A percentile compares a stretch with the other conserved stretches of the same genome.
Conservation (phyloP, 208 protist species). For the Leishmania martiniquensis region DNA sequence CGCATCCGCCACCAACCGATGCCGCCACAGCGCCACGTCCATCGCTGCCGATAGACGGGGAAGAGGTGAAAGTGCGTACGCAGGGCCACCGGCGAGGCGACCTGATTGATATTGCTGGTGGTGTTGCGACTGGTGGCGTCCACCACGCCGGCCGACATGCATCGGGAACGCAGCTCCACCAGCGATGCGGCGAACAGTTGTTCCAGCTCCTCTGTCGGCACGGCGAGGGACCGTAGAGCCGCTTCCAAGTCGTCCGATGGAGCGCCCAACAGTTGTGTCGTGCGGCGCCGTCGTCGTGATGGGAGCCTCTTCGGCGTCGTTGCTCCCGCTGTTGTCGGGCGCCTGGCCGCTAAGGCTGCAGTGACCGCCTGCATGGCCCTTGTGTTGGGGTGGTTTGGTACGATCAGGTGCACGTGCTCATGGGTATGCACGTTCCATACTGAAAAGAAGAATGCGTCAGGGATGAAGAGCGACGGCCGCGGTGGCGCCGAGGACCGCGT, state of each 20-base stretch:
- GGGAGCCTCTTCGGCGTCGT: background rate
- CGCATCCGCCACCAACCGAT: background rate
- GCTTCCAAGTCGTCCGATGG: background rate
- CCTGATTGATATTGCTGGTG: background rate
- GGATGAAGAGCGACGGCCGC: constrained; percentile 24
- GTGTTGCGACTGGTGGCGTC: background rate
- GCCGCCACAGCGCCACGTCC: constrained; percentile 24
- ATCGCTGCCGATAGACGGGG: constrained; percentile 19
- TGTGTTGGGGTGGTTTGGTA: constrained; percentile 42
- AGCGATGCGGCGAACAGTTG: constrained; percentile 22
- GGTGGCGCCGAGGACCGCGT: background rate
- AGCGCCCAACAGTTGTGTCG: background rate
- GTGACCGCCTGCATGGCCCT: constrained; percentile 9
- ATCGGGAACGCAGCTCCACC: constrained; percentile 15
- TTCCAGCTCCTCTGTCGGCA: constrained; percentile 30
- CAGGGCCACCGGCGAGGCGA: background rate
- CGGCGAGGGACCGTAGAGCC: constrained; percentile 15
- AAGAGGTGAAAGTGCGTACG: constrained; percentile 1
- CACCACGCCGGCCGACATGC: background rate
- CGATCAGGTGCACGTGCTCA: constrained; percentile 50
- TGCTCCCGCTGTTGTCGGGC: background rate
- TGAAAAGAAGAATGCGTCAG: constrained; percentile 57
- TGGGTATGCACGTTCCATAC: constrained; percentile 51
- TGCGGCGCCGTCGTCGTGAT: background rate
- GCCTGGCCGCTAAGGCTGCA: constrained; percentile 10